Conservation (phyloP, 352 stramenopile species). For the Thalassiosira mediterranea region DNA sequence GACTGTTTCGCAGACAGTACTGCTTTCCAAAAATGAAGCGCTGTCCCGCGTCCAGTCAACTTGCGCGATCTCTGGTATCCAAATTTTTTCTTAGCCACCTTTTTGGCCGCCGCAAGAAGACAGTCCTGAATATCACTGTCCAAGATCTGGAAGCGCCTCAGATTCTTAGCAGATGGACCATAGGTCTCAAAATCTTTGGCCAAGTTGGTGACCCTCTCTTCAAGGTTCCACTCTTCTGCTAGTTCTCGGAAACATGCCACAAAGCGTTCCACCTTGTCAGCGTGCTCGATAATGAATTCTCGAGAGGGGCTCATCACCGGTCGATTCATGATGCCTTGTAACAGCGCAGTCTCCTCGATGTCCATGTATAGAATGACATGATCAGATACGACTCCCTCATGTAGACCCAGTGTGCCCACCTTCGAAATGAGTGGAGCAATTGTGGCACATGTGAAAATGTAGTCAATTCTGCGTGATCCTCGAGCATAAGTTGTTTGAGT, state of each 20-base stretch:
- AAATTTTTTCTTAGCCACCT: constrained; percentile 17
- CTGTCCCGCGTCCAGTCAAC: not conserved
- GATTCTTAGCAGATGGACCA: not conserved
- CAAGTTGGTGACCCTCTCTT: not conserved
- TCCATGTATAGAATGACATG: constrained; percentile 26
- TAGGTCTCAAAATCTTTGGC: not conserved
- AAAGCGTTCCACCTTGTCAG: constrained; percentile 27
- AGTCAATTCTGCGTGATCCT: constrained; percentile 18
- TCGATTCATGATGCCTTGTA: constrained; percentile 16
- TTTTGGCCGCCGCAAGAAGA: not conserved
- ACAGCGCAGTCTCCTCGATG: constrained; percentile 16
- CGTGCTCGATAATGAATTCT: constrained; percentile 26
- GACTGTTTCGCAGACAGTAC: constrained; percentile 12
- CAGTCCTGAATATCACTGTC: constrained; percentile 8
- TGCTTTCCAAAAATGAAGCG: constrained; percentile 32
- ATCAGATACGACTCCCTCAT: constrained; percentile 13
- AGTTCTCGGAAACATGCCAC: not conserved
- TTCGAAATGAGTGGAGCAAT: not conserved
- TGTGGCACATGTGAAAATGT: constrained; percentile 5
- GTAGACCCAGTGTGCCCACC: constrained; percentile 4
- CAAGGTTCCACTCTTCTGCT: constrained; percentile 4
- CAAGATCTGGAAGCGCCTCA: not conserved
- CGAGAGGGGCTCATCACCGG: not conserved
- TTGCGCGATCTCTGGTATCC: constrained; percentile 25
- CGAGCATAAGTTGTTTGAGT: not conserved